Conservation (phyloP, 2,329 filamentous ascomycete species). For the Atkinsonella texensis region DNA sequence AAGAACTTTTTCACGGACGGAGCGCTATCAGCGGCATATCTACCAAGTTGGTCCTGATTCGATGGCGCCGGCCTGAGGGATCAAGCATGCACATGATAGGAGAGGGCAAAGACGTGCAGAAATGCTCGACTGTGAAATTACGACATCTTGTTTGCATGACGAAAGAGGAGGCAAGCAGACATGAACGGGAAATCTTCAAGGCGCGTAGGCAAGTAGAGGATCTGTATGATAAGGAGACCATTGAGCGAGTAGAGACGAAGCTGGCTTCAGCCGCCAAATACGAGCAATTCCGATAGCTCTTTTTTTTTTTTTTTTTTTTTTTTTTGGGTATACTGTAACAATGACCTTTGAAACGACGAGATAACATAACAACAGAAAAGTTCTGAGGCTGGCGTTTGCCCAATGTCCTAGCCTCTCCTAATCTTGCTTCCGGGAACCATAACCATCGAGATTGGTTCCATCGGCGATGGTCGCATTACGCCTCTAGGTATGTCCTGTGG, state of each 20-base stretch:
- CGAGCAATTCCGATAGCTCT: constrained; percentile 34
- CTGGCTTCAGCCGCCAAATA: constrained; percentile 54
- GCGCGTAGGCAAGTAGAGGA: constrained; percentile 56
- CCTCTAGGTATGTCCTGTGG: no score
- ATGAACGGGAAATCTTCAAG: constrained; percentile 69
- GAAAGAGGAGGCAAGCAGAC: constrained; percentile 71
- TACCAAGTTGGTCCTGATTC: constrained; percentile 64
- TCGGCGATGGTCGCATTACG: no score
- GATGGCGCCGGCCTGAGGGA: constrained; percentile 59
- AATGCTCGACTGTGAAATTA: constrained; percentile 55
- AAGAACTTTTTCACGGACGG: constrained; percentile 76
- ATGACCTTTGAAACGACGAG: no score
- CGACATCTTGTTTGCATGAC: constrained; percentile 81
- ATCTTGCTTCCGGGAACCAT: no score
- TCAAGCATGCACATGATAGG: constrained; percentile 51
- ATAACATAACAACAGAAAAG: neutral
- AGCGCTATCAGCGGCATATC: constrained; percentile 74
- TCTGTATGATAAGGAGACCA: constrained; percentile 57
- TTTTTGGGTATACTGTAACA: neutral
- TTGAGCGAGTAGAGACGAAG: constrained; percentile 55
- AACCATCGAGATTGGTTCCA: no score
- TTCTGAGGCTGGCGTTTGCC: neutral
- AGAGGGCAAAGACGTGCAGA: constrained; percentile 59
- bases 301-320: neutral
- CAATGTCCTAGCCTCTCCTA: no score